Evolutionary conservation across 371 early-diverging fungal species (phyloP), one percentile per base, ranked within the genome.

Genomic region (Apophysomyces trapeziformis): DNA sequence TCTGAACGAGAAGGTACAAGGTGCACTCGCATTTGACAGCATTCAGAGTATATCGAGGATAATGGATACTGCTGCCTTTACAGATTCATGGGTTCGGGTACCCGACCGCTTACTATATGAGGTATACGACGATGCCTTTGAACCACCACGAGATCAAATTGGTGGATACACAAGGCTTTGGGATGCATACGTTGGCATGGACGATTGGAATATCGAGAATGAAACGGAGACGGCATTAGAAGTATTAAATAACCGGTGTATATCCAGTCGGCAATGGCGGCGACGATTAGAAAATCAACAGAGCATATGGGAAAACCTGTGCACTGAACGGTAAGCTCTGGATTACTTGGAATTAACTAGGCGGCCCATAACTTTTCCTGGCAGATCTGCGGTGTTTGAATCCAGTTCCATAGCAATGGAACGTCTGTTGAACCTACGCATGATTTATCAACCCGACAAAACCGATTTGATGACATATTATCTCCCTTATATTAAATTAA

Each of bases 401-500:
- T 16, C 3, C 9, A 7, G 21, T 0, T 9, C 21, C 21, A 26
- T 21, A 21, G 54, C 54, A 21, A 50, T 50, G 16, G 54, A 50
- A 21, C 54, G 54, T 50, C 21, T 50, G 11, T 50, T 50, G 21
- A 50, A 26, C 21, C 21, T 50, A 50, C 54, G 54, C 21, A 21
- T 50, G 54, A 21, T 50, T 6, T 50, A 50, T 50, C 54, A 50
- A 21, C 54, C 54, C 9, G 21, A 50, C 21, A 50, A 21, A 21
- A 26, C n/a, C 0, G n/a, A n/a, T 18, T n/a, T 50, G 8, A 66
- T 62, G 60, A 54, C 57, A 21, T 66, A 75, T 38, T 75, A 75
- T 57, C 41, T 71, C 61, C 75, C 75, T 21, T 7, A 58, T 32
- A 71, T 69, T 43, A 63, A 69, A 60, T 61, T 65, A 26, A 56